Evolutionary conservation across 345 rosid genomes (phyloP).

Genomic region (Euphorbia tirucalli): DNA sequence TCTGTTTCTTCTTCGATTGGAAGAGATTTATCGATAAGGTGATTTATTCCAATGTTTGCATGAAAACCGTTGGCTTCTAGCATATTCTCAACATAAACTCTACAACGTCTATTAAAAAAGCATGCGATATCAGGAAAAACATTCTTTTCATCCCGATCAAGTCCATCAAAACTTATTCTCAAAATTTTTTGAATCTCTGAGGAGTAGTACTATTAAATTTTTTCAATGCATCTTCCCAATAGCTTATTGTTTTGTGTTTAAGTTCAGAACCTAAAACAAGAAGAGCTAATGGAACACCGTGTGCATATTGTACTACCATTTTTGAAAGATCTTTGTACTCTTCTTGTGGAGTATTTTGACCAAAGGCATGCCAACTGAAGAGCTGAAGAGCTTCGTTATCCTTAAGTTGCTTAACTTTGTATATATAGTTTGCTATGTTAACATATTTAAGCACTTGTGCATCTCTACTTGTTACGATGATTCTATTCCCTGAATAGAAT

Average conservation of each 20-base stretch:
- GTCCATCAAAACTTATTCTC: not conserved
- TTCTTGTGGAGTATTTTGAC: not conserved
- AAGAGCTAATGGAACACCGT: conserved; percentile 4
- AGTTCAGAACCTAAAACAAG: not conserved
- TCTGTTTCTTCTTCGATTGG: too few relatives aligned
- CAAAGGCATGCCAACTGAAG: not conserved
- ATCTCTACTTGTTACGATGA: conserved; percentile 10
- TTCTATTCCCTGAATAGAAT: not conserved
- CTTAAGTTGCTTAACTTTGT: not conserved
- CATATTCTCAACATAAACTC: too few relatives aligned
- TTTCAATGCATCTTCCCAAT: not conserved
- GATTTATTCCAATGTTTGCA: not conserved
- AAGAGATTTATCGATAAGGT: conserved; percentile 1
- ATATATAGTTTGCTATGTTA: too few relatives aligned
- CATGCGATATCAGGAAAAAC: conserved; percentile 11
- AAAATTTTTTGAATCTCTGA: not conserved
- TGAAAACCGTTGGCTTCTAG: not conserved
- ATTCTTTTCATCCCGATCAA: not conserved
- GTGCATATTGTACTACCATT: not conserved
- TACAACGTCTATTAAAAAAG: not conserved
- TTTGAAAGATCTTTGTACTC: not conserved
- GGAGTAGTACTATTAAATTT: not conserved
- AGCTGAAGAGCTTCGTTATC: not conserved
- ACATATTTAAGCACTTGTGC: not conserved
- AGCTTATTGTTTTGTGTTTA: not conserved